Evolutionary conservation across 495 filamentous ascomycete species (phyloP).

Genomic region (Neurospora sp.): DNA sequence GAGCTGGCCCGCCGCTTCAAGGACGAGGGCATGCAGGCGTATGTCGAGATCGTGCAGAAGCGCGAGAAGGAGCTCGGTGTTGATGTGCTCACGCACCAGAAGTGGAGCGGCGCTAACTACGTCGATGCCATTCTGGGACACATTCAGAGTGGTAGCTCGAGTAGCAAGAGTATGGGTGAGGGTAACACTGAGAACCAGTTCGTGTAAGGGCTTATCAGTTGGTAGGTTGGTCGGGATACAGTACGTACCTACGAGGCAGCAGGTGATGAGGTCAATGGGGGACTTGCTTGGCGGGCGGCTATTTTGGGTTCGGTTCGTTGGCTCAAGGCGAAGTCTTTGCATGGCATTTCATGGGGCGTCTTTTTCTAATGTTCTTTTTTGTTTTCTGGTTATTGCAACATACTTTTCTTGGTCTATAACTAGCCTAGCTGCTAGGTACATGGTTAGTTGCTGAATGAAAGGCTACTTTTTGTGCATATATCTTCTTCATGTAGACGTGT

Average conservation of each 20-base stretch:
- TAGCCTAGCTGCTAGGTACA: background rate
- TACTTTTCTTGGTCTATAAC: background rate
- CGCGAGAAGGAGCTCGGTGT: slow-evolving; percentile 87
- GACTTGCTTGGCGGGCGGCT: background rate
- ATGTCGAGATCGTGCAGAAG: slow-evolving; percentile 80
- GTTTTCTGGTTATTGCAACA: background rate
- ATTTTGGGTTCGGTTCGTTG: background rate
- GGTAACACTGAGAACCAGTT: slow-evolving; percentile 66
- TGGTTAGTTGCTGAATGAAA: background rate
- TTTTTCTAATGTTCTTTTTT: background rate
- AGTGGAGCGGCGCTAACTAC: slow-evolving; percentile 90
- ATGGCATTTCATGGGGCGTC: background rate
- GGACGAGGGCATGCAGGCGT: slow-evolving; percentile 87
- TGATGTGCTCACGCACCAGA: slow-evolving; percentile 95
- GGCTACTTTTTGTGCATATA: background rate
- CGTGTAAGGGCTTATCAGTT: slow-evolving; percentile 11
- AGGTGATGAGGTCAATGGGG: background rate
- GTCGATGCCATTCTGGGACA: slow-evolving; percentile 88
- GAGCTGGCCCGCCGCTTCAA: slow-evolving; percentile 79
- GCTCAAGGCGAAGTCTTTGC: background rate
- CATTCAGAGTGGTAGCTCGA: slow-evolving; percentile 83
- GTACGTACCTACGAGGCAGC: background rate
- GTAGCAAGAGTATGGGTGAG: slow-evolving; percentile 73
- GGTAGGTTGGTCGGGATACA: background rate
- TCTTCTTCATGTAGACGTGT: background rate